phyloP scores from a whole-genome alignment of 2,329 filamentous ascomycete species.

The Bipolaris gigantea region DNA sequence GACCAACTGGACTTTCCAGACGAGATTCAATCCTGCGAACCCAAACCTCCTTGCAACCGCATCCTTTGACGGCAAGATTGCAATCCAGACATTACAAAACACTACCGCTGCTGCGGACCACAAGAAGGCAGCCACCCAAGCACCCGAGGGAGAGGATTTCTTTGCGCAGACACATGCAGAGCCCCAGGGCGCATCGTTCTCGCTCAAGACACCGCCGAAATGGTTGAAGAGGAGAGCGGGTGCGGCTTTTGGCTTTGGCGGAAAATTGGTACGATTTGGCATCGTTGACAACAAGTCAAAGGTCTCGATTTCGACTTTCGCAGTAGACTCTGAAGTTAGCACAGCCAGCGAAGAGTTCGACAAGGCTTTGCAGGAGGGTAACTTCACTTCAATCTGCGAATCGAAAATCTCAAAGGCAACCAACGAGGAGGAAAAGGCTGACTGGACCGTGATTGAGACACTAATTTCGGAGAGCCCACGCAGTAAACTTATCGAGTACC shows the following conservation, averaged over 20 bases:
- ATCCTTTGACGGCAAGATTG: constrained; percentile 95
- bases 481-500: constrained; percentile 80
- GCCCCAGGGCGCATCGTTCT: constrained; percentile 87
- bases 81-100: constrained; percentile 90
- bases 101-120: constrained; percentile 78
- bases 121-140: constrained; percentile 57
- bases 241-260: constrained; percentile 92
- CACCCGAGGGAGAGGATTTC: constrained; percentile 90
- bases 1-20: constrained; percentile 99
- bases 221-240: constrained; percentile 87
- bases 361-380: constrained; percentile 73
- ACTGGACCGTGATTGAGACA: constrained; percentile 94
- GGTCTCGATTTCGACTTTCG: constrained; percentile 83
- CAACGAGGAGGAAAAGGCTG: constrained; percentile 88
- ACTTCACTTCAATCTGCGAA: constrained; percentile 78
- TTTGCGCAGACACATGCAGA: constrained; percentile 92
- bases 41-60: constrained; percentile 91
- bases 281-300: constrained; percentile 72
- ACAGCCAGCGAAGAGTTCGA: constrained; percentile 85
- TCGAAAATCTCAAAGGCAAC: constrained; percentile 73
- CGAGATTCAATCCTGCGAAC: constrained; percentile 90
- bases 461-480: constrained; percentile 83
- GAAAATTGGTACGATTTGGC: constrained; percentile 80
- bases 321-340: constrained; percentile 83
- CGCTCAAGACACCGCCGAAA: constrained; percentile 79